These are phyloP conservation scores for Candida xiaguanensis DNA, from an alignment of 805 yeast genomes.

Conservation along the genomic window DNA sequence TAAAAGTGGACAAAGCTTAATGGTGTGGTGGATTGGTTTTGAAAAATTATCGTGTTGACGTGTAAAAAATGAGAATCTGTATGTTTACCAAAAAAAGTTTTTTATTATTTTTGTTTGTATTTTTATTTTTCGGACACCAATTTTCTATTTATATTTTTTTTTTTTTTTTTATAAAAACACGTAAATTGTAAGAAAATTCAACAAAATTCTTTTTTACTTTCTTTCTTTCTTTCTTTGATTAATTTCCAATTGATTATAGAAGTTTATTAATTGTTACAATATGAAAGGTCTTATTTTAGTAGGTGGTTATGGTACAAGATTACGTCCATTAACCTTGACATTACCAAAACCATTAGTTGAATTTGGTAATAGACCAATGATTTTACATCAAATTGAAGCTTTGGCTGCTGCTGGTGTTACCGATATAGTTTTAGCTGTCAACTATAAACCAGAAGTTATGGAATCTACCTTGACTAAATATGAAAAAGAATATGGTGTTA, in stretches of 20 bases:
- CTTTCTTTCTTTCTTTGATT: not conserved
- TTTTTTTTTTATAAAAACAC: not conserved
- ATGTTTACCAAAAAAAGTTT: too few species aligned
- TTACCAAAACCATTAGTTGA: constrained; percentile 96
- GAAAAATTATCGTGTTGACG: too few species aligned
- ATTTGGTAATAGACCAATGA: constrained; percentile 99
- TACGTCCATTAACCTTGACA: constrained; percentile 95
- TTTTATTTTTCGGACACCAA: not conserved
- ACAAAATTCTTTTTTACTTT: not conserved
- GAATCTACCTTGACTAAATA: constrained; percentile 90
- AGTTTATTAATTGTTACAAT: not conserved
- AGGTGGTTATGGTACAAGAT: constrained; percentile 99
- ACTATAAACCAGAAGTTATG: constrained; percentile 99
- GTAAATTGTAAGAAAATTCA: not conserved
- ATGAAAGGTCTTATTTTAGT: constrained; percentile 98
- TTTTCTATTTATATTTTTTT: too few species aligned
- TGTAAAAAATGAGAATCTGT: too few species aligned
- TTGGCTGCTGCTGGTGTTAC: constrained; percentile 98
- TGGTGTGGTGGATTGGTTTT: too few species aligned
- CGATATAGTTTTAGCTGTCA: constrained; percentile 96
- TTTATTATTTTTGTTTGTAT: not conserved
- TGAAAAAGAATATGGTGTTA: constrained; percentile 91
- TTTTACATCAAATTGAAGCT: constrained; percentile 97
- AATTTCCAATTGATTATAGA: not conserved
- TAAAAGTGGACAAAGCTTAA: too few species aligned